Conservation (phyloP, 495 filamentous ascomycete species). For the Astrocystis sublimbata region DNA sequence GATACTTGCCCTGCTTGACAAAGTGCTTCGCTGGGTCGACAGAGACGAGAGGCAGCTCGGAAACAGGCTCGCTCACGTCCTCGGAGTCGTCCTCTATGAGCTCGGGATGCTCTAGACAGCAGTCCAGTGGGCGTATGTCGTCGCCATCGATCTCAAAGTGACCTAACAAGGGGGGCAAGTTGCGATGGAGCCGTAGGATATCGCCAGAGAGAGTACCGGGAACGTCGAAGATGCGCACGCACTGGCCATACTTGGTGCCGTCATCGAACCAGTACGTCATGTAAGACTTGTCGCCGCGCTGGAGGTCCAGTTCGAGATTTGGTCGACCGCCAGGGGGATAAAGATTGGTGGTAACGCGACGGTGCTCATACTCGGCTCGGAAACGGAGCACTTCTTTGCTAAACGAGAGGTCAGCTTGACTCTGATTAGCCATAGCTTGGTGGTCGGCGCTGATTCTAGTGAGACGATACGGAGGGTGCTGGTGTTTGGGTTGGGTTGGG, state of each 20-base stretch:
- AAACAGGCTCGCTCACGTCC: neutral
- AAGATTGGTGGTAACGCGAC: no score
- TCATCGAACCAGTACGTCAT: neutral
- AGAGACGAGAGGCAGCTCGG: conserved; percentile 23
- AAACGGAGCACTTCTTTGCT: no score
- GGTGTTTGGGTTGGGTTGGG: no score
- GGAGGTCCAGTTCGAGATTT: no score
- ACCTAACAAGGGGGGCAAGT: neutral
- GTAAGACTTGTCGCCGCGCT: neutral
- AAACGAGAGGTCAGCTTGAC: no score
- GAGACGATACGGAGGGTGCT: no score
- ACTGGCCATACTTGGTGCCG: neutral
- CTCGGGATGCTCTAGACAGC: neutral
- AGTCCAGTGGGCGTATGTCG: neutral
- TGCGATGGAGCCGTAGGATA: neutral
- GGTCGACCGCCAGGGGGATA: no score
- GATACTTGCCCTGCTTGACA: conserved; percentile 34
- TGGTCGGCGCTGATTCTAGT: no score
- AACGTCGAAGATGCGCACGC: neutral
- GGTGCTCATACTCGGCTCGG: no score
- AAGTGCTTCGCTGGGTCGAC: conserved; percentile 31
- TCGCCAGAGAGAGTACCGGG: neutral
- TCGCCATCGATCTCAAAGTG: neutral
- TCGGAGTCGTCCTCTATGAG: neutral
- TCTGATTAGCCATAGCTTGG: no score